These are phyloP conservation scores for Phialophora chinensis DNA, from an alignment of 2,329 filamentous ascomycete genomes.

Conservation along the genomic window DNA sequence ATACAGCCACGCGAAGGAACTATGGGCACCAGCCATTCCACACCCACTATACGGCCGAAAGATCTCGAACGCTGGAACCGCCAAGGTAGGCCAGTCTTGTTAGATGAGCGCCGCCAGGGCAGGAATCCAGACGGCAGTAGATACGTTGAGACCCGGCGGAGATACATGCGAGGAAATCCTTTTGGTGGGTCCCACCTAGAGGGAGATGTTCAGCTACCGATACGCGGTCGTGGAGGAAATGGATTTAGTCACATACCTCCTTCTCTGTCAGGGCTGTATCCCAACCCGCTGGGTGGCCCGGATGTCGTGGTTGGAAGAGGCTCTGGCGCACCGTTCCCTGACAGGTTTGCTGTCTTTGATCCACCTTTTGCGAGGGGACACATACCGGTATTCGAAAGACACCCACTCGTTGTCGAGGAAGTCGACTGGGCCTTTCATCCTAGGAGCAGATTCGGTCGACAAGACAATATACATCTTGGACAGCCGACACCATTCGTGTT, in stretches of 20 bases:
- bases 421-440: neutral
- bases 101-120: neutral
- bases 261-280: neutral
- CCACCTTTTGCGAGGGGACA: neutral
- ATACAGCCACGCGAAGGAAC: neutral
- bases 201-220: neutral
- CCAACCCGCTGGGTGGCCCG: neutral
- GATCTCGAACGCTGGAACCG: slow-evolving; percentile 5
- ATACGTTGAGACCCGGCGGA: neutral
- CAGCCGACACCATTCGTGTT: neutral
- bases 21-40: neutral
- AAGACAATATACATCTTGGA: neutral
- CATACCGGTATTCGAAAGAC: neutral
- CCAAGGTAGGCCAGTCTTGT: neutral
- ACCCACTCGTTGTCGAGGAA: neutral
- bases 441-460: neutral
- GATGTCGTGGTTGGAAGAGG: neutral
- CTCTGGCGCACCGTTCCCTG: neutral
- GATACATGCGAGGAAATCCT: neutral
- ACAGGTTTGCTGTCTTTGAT: neutral
- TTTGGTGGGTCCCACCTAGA: neutral
- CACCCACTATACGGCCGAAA: neutral
- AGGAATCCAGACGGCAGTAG: neutral
- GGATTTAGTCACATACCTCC: neutral
- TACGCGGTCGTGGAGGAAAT: neutral